Evolutionary conservation across 2,329 filamentous ascomycete species (phyloP).

Genomic region (Epichloe festucae): DNA sequence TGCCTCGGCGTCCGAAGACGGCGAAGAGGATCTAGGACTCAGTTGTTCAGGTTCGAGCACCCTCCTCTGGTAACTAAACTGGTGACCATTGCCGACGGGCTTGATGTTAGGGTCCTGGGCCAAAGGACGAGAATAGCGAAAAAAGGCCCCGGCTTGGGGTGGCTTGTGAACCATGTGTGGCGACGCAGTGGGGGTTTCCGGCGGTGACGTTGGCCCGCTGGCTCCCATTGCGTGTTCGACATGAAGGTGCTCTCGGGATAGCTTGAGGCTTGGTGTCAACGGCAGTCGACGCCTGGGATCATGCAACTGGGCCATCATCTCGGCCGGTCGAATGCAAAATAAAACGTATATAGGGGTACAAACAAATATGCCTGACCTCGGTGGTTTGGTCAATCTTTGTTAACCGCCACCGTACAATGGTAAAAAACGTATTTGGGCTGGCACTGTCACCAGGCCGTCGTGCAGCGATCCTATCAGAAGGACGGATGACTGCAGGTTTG

Average conservation of each 20-base stretch:
- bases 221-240: conserved; percentile 11
- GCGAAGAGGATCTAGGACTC: conserved; percentile 23
- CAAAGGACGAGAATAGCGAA: conserved; percentile 17
- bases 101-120: conserved; percentile 27
- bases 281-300: conserved; percentile 20
- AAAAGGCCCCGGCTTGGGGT: conserved; percentile 20
- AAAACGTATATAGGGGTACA: conserved; percentile 3
- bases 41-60: conserved; percentile 21
- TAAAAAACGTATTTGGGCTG: conserved; percentile 2
- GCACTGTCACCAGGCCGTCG: background rate
- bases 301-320: conserved; percentile 13
- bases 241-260: conserved; percentile 17
- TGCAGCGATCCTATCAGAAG: conserved; percentile 4
- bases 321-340: conserved; percentile 4
- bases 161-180: conserved; percentile 22
- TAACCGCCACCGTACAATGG: background rate
- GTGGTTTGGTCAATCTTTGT: conserved; percentile 1
- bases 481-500: conserved; percentile 1
- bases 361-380: conserved; percentile 4
- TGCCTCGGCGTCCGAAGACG: conserved; percentile 14
- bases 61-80: conserved; percentile 27
- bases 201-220: conserved; percentile 31
- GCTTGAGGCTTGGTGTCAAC: conserved; percentile 29
- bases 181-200: conserved; percentile 31
- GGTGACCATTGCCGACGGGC: conserved; percentile 28